These are phyloP conservation scores for Mortierella sp. DNA, from an alignment of 371 early-diverging fungal species.

Conservation along the genomic window DNA sequence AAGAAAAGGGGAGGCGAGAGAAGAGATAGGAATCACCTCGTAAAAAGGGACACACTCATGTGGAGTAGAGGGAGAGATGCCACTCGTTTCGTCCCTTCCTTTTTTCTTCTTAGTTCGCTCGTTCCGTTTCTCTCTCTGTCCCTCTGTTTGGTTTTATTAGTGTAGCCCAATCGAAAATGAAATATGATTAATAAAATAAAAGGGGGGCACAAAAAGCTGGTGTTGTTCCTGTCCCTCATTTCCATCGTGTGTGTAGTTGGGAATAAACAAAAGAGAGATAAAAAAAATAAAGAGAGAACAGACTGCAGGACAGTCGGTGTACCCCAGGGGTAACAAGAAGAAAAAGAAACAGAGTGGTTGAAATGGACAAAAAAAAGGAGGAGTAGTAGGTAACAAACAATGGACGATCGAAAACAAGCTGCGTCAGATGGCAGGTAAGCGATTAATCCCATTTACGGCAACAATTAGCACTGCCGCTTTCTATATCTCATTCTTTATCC, in stretches of 20 bases:
- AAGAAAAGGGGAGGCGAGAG: too few relatives aligned
- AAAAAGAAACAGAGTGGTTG: not conserved
- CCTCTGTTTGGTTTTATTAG: not conserved
- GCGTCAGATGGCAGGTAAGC: not conserved
- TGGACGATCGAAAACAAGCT: not conserved
- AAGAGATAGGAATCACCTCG: not conserved
- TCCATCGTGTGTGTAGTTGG: not conserved
- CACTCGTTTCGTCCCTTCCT: not conserved
- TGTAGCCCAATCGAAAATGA: constrained; percentile 5
- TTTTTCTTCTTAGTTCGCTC: not conserved
- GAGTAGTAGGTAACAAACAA: not conserved
- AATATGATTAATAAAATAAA: constrained; percentile 6
- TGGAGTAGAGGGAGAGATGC: not conserved
- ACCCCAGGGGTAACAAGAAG: constrained; percentile 1
- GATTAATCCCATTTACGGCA: not conserved
- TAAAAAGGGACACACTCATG: not conserved
- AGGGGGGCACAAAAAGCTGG: not conserved
- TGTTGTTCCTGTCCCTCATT: not conserved
- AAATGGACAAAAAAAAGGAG: not conserved
- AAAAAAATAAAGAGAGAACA: not conserved
- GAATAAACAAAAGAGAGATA: not conserved
- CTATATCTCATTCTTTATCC: not conserved
- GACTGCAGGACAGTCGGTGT: not conserved
- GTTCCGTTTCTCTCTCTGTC: not conserved
- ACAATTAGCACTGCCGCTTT: not conserved